These are phyloP conservation scores for Aphanomyces invadans DNA, from an alignment of 352 stramenopile genomes.

Conservation along the genomic window DNA sequence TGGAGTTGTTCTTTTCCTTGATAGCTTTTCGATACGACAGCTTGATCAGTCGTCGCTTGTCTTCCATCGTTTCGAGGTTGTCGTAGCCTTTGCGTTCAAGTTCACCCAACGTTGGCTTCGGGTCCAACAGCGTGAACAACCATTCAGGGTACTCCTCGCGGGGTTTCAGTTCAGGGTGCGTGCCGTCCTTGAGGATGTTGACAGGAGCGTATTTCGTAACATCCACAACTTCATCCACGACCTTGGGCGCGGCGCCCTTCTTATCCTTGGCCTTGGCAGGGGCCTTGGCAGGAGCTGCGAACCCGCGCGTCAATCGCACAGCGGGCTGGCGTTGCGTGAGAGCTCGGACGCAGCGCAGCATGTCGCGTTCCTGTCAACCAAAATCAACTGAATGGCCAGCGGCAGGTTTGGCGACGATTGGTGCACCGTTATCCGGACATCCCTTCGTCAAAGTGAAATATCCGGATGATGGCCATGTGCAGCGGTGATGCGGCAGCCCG, in stretches of 20 bases:
- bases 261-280: conserved; percentile 42
- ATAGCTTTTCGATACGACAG: conserved; percentile 62
- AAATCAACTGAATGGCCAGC: conserved; percentile 12
- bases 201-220: conserved; percentile 63
- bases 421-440: background rate
- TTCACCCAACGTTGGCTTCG: conserved; percentile 62
- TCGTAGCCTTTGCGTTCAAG: conserved; percentile 74
- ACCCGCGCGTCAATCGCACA: conserved; percentile 2
- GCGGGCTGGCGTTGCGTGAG: background rate
- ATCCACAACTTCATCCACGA: conserved; percentile 67
- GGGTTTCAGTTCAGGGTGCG: conserved; percentile 75
- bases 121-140: conserved; percentile 75
- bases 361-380: background rate
- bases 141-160: conserved; percentile 73
- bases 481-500: too few relatives aligned
- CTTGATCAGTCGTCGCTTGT: conserved; percentile 71
- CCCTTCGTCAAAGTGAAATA: background rate
- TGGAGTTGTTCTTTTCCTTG: conserved; percentile 67
- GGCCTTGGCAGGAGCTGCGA: conserved; percentile 20
- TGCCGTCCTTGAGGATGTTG: conserved; percentile 81
- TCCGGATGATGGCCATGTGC: background rate
- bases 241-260: conserved; percentile 40
- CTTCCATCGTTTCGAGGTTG: conserved; percentile 53
- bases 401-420: background rate
- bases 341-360: background rate